Percentiles rank a stretch among this genome's conserved stretches.
Conservation (phyloP, 371 early-diverging fungal genomes). For the Mortierella polycephala region DNA sequence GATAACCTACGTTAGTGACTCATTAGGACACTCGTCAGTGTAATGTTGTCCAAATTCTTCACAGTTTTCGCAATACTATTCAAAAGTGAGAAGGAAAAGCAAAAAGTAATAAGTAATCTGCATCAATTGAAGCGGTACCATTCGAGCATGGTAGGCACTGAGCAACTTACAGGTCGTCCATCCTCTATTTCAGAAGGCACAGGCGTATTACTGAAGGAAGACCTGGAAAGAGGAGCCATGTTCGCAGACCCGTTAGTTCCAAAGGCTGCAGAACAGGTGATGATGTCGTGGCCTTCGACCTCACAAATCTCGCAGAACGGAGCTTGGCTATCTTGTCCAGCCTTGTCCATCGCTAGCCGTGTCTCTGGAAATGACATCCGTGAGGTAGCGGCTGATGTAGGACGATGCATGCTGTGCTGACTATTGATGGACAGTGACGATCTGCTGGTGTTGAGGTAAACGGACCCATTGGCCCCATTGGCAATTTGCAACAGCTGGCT, state of each 20-base stretch:
- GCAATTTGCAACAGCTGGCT: constrained; percentile 27
- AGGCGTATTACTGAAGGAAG: constrained; percentile 7
- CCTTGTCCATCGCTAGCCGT: background rate
- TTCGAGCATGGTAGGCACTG: background rate
- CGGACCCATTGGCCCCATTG: constrained; percentile 7
- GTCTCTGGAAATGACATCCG: background rate
- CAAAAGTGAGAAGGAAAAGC: background rate
- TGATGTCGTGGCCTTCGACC: constrained; percentile 71
- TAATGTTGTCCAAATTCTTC: constrained; percentile 72
- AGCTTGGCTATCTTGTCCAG: constrained; percentile 6
- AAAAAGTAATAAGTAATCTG: background rate
- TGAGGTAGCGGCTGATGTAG: background rate
- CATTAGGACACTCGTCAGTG: constrained; percentile 77
- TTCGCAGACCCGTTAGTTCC: constrained; percentile 11
- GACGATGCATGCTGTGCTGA: background rate
- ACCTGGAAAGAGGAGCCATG: background rate
- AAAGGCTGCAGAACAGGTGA: constrained; percentile 68
- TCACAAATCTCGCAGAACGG: constrained; percentile 79
- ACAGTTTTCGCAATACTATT: constrained; percentile 78
- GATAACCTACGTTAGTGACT: constrained; percentile 47
- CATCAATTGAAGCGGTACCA: background rate
- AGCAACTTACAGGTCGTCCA: constrained; percentile 41
- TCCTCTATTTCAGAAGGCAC: constrained; percentile 25
- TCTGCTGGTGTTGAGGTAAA: constrained; percentile 1
- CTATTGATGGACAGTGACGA: background rate